phyloP scores from a whole-genome alignment of 169 alveolate genomes.

The Perkinsus olseni region DNA sequence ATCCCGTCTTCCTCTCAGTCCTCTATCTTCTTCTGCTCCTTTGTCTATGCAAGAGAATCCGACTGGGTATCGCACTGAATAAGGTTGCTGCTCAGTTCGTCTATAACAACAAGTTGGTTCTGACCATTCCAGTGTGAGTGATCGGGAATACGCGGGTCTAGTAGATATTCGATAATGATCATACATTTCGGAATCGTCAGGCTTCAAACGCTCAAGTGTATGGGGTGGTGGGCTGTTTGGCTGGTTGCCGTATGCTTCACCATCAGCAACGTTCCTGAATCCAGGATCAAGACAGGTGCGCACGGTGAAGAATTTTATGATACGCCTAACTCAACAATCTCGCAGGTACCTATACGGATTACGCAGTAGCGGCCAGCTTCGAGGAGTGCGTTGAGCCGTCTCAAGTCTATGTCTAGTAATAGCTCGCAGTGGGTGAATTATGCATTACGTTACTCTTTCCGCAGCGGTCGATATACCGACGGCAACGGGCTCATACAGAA shows the following conservation, averaged over 20 bases:
- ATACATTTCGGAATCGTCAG: neutral
- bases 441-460: neutral
- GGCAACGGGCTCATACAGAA: neutral
- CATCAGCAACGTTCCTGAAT: slow-evolving; percentile 43
- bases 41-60: slow-evolving; percentile 51
- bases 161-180: no score
- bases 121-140: slow-evolving; percentile 58
- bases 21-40: slow-evolving; percentile 19
- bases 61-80: slow-evolving; percentile 63
- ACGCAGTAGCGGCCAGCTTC: neutral
- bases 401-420: neutral
- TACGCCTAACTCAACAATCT: neutral
- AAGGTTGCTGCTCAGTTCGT: slow-evolving; percentile 60
- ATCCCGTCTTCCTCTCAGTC: neutral
- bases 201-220: neutral
- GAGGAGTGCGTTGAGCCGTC: neutral
- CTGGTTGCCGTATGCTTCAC: slow-evolving; percentile 39
- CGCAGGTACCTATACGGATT: neutral
- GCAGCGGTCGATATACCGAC: neutral
- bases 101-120: slow-evolving; percentile 32
- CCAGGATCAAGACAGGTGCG: slow-evolving; percentile 21
- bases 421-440: neutral
- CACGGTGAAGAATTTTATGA: slow-evolving; percentile 6
- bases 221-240: slow-evolving; percentile 40
- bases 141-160: slow-evolving; percentile 35